Base-by-base conservation (phyloP, 768 basidiomycete species). In the Pleurotus sapidus region DNA sequence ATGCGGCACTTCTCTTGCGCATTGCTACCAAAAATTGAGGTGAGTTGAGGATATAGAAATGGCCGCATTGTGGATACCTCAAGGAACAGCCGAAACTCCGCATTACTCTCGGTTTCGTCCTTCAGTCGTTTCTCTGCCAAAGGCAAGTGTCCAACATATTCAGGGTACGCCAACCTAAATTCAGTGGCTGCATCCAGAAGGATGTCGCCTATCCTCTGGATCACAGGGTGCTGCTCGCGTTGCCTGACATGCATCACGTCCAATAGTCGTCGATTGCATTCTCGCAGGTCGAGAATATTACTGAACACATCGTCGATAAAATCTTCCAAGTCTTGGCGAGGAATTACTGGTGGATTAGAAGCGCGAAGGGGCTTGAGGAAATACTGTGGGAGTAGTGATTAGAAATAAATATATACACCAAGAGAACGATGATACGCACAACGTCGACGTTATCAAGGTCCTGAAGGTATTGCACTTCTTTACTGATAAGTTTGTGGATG, bases 251-350 rank as follows among this genome's bases (percentile, higher is more conserved):
- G 85, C 73, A 98, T 82, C 3, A 89, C 83, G 64, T 95, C 92
- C 14, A 98, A 78, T n/a, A 97, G 77, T 9, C 86, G 80, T 27
- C 85, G 80, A 64, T 90, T 93, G 65, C 90, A 88, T 67, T 91
- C 89, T 15, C 91, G 83, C n/a, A 98, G 75, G 59, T 93, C 91
- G 4, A 89, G 77, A 40, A 95, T 86, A 67, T 97, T 97, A 49
- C 90, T 86, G 61, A 98, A 95, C 3, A 95, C 88, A 34, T 92
- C 88, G 45, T 92, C 89, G 49, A 97, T 87, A 69, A 98, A 96
- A 34, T 88, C 84, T 30, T 91, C 88, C 5, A 96, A 70, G 30
- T 83, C 77, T 23, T 79, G 65, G 3, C 77, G 71, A 4, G 78
- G 73, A 27, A 83, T 72, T 18, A 79, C 68, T 58, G 75, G 68